Conservation (phyloP, 352 stramenopile genomes). For the Phytophthora nicotianae region DNA sequence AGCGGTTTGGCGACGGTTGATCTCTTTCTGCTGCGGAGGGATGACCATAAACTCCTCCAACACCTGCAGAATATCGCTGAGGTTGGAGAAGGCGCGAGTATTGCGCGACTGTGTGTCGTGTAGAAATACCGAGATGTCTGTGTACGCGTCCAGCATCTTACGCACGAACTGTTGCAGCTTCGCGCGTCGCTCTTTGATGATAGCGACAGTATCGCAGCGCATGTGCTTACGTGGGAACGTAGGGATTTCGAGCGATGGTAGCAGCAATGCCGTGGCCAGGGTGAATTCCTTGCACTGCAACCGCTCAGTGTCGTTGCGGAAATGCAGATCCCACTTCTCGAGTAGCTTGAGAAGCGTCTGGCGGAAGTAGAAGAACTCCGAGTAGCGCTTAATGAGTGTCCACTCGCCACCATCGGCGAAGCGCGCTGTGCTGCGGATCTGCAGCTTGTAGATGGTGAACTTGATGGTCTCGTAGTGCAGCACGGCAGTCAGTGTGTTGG, state of each 20-base stretch:
- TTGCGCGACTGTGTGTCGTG: constrained; percentile 34
- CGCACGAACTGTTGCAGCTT: constrained; percentile 62
- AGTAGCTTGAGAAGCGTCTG: constrained; percentile 51
- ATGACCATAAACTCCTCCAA: constrained; percentile 62
- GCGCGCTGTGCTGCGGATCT: constrained; percentile 49
- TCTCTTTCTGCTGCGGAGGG: constrained; percentile 54
- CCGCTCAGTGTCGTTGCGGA: constrained; percentile 28
- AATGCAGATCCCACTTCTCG: constrained; percentile 47
- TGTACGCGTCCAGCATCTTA: constrained; percentile 61
- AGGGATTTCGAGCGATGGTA: constrained; percentile 45
- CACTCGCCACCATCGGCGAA: constrained; percentile 41
- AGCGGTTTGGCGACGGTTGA: constrained; percentile 49
- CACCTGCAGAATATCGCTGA: constrained; percentile 41
- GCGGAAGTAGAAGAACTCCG: constrained; percentile 67
- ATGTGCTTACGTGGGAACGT: constrained; percentile 68
- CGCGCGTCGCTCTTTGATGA: constrained; percentile 52
- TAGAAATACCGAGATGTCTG: constrained; percentile 64
- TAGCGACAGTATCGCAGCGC: constrained; percentile 55
- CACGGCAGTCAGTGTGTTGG: constrained; percentile 47
- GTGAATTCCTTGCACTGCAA: constrained; percentile 50
- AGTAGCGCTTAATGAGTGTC: constrained; percentile 67
- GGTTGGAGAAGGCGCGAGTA: constrained; percentile 17
- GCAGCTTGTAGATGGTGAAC: constrained; percentile 72
- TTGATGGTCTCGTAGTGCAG: constrained; percentile 45
- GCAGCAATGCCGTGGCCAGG: constrained; percentile 45